Evolutionary conservation across 1,284 basidiomycete species (phyloP), one percentile per base, ranked within the genome.

Genomic region (Trichosporon asahii): DNA sequence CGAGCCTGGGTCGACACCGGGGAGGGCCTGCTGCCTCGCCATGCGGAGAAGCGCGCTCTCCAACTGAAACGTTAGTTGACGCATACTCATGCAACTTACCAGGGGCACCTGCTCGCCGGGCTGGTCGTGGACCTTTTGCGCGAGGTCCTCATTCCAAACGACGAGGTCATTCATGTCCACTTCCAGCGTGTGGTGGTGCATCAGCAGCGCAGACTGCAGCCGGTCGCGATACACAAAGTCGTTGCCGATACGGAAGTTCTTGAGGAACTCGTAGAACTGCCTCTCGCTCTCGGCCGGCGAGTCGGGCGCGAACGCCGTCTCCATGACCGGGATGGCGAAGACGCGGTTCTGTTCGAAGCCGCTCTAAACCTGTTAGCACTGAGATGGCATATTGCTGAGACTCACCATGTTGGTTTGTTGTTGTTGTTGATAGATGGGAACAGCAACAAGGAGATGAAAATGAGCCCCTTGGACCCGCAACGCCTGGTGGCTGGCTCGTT

Each of bases 201-300:
- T 85, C 15, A 99, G 87, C 46, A 98, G 84, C 78, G 95, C 97
- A 63, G 90, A 92, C 23, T 95, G 89, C 57, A 99, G 86, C 73
- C 92, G 91, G 80, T 99, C 96, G 77, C 94, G 88, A 85, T 97
- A 97, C 71, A 92, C 88, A 84, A 94, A 97, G 77, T 93, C 91
- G 74, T 91, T 91, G 11, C 91, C 92, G 60, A 95, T 88, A 74
- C 94, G 89, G 84, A 92, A 98, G 71, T 90, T 89, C 46, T 91
- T 86, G 66, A 98, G 85, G 82, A 98, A 98, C 61, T 95, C 90
- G 67, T 90, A 87, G 49, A 98, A 87, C 53, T 90, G 86, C 75
- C 88, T 89, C 79, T 95, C 93, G 0, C 89, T 89, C 78, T 93
- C 90, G 2, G 93, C 90, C 2, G 91, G 90, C 0, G 88, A 87